These are phyloP conservation scores for Graphiopsis chlorocephala DNA, from an alignment of 2,329 filamentous ascomycete genomes.

Conservation along the genomic window DNA sequence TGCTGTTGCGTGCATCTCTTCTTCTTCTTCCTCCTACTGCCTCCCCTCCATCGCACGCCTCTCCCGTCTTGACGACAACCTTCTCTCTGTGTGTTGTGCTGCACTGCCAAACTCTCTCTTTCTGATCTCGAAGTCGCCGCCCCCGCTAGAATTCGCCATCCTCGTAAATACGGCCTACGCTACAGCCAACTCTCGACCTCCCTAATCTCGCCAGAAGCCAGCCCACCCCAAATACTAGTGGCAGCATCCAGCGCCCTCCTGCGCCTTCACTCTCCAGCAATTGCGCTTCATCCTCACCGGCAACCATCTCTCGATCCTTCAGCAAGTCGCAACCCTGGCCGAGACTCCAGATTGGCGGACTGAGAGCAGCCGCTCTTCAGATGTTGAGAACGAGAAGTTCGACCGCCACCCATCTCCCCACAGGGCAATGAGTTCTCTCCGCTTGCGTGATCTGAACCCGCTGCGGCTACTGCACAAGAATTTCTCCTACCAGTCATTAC, in stretches of 20 bases:
- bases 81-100: conserved; percentile 3
- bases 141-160: not conserved
- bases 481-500: conserved; percentile 48
- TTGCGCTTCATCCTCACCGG: not conserved
- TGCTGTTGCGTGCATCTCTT: not conserved
- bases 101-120: not conserved
- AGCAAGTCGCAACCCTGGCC: conserved; percentile 19
- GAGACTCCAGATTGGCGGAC: conserved; percentile 14
- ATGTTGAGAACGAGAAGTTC: conserved; percentile 20
- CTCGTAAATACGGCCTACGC: not conserved
- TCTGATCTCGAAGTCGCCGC: not conserved
- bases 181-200: conserved; percentile 2
- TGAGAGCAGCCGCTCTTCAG: conserved; percentile 18
- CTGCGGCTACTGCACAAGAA: conserved; percentile 44
- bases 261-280: not conserved
- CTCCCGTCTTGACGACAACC: not conserved
- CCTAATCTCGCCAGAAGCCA: not conserved
- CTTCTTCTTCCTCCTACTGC: not conserved
- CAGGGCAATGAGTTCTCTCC: conserved; percentile 25
- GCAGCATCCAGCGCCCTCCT: not conserved
- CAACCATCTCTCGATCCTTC: not conserved
- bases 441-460: conserved; percentile 44
- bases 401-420: conserved; percentile 15
- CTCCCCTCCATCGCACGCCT: not conserved
- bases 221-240: not conserved